phyloP scores from a whole-genome alignment of 768 basidiomycete genomes.

The Mycena alexandri region DNA sequence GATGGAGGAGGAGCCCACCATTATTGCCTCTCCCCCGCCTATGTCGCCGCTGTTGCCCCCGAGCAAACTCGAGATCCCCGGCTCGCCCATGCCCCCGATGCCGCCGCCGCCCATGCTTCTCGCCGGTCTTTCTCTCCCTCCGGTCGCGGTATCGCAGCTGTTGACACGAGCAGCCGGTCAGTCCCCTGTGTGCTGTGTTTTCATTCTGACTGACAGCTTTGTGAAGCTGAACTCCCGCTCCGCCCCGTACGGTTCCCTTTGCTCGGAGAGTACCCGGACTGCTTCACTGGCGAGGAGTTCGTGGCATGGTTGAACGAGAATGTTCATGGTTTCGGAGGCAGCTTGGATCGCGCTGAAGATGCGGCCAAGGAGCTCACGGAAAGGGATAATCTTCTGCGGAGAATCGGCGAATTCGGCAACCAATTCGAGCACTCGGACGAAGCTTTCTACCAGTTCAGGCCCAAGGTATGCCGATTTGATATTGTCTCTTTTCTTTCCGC shows the following conservation, averaged over 20 bases:
- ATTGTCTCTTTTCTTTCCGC: not conserved
- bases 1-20: constrained; percentile 54
- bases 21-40: constrained; percentile 68
- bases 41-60: constrained; percentile 74
- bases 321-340: constrained; percentile 83
- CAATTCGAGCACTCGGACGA: constrained; percentile 82
- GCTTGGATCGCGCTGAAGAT: constrained; percentile 83
- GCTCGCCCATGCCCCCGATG: constrained; percentile 52
- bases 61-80: constrained; percentile 50
- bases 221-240: constrained; percentile 69
- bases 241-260: constrained; percentile 82
- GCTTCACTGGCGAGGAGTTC: constrained; percentile 92
- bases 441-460: constrained; percentile 87
- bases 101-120: constrained; percentile 73
- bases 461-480: constrained; percentile 64
- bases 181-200: not conserved
- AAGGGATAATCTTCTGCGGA: constrained; percentile 71
- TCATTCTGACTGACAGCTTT: not conserved
- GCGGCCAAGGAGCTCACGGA: constrained; percentile 74
- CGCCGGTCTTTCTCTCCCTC: constrained; percentile 79
- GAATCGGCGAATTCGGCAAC: constrained; percentile 88
- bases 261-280: constrained; percentile 86
- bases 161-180: constrained; percentile 72
- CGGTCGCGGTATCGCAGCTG: constrained; percentile 74
- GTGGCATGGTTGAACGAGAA: constrained; percentile 86